Evolutionary conservation across 2,329 filamentous ascomycete species (phyloP).

Genomic region (Pestalotiopsis sp.): DNA sequence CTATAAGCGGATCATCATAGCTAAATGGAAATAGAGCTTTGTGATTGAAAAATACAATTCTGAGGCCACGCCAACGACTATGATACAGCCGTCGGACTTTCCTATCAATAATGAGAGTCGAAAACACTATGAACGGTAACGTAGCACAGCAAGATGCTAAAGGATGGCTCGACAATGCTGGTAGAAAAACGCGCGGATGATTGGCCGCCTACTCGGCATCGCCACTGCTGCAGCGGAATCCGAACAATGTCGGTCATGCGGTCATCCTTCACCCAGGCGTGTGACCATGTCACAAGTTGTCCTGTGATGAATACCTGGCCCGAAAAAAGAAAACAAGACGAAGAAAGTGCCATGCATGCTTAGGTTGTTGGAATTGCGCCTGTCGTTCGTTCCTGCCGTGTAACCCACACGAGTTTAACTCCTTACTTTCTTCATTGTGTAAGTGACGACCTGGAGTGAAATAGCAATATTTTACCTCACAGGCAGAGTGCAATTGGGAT

Average conservation of each 20-base stretch:
- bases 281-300: background rate
- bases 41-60: no score
- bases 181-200: background rate
- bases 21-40: background rate
- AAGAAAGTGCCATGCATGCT: background rate
- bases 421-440: background rate
- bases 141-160: no score
- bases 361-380: background rate
- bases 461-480: background rate
- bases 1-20: background rate
- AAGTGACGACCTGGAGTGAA: background rate
- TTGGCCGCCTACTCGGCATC: background rate
- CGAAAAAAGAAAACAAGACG: background rate
- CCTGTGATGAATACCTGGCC: background rate
- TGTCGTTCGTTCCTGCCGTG: background rate
- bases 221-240: background rate
- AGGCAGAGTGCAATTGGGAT: background rate
- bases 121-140: no score
- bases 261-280: background rate
- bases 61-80: no score
- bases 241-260: background rate
- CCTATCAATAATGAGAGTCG: no score
- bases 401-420: background rate
- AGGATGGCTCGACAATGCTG: background rate
- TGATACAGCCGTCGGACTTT: no score